Evolutionary conservation across 345 rosid species (phyloP).

Genomic region (Rhizophora apiculata): DNA sequence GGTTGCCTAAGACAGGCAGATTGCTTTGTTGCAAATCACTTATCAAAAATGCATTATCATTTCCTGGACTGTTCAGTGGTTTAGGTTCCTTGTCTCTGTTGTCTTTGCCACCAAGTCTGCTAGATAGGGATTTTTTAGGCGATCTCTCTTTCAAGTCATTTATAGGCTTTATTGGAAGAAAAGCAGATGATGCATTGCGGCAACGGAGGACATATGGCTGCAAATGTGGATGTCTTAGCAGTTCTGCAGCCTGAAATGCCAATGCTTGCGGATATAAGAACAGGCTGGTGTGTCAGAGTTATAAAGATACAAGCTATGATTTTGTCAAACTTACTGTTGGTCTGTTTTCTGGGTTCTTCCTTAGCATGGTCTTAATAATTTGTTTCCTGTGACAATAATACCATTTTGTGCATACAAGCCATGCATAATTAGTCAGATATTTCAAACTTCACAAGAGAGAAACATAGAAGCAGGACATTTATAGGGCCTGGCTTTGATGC

Average conservation of each 20-base stretch:
- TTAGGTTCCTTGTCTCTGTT: constrained; percentile 35
- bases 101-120: constrained; percentile 41
- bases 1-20: constrained; percentile 33
- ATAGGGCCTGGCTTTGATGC: not conserved
- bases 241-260: constrained; percentile 71
- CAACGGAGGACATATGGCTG: constrained; percentile 73
- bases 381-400: constrained; percentile 63
- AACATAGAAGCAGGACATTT: not conserved
- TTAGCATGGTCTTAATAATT: constrained; percentile 80
- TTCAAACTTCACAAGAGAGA: not conserved
- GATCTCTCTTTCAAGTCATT: constrained; percentile 58
- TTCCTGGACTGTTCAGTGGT: constrained; percentile 39
- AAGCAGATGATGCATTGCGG: constrained; percentile 59
- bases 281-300: not conserved
- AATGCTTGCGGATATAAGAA: constrained; percentile 17
- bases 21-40: constrained; percentile 37
- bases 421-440: not conserved
- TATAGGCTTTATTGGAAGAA: constrained; percentile 68
- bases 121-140: constrained; percentile 51
- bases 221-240: constrained; percentile 82
- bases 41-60: constrained; percentile 27
- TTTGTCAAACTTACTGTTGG: constrained; percentile 61
- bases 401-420: constrained; percentile 6
- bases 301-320: constrained; percentile 3
- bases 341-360: constrained; percentile 78